These are phyloP conservation scores for Panus rudis DNA, from an alignment of 768 basidiomycete genomes.

Conservation along the genomic window DNA sequence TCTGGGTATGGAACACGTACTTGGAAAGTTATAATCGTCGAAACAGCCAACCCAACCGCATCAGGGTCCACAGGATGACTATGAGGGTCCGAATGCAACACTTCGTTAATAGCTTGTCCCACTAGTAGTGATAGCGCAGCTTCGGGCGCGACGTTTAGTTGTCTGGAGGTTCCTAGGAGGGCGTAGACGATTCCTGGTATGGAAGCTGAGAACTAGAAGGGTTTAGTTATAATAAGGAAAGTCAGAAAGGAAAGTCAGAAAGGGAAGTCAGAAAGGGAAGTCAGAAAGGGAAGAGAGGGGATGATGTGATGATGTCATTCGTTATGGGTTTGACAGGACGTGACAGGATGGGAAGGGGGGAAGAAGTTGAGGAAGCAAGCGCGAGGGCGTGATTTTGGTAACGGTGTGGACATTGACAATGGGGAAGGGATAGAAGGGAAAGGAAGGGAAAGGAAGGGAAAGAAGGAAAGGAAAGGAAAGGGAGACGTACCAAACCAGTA, in stretches of 20 bases:
- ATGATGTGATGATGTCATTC: too few relatives aligned
- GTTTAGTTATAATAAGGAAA: neutral
- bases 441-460: neutral
- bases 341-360: too few relatives aligned
- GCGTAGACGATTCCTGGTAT: slow-evolving; percentile 88
- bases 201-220: slow-evolving; percentile 68
- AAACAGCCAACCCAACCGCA: slow-evolving; percentile 54
- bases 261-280: slow-evolving; percentile 24
- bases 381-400: too few relatives aligned
- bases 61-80: slow-evolving; percentile 34
- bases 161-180: slow-evolving; percentile 78
- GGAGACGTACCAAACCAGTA: slow-evolving; percentile 75
- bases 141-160: slow-evolving; percentile 82
- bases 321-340: too few relatives aligned
- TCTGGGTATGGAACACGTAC: slow-evolving; percentile 28
- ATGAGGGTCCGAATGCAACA: slow-evolving; percentile 33
- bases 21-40: slow-evolving; percentile 82
- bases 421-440: neutral
- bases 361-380: too few relatives aligned
- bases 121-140: slow-evolving; percentile 82
- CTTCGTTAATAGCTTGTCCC: slow-evolving; percentile 77
- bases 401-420: neutral
- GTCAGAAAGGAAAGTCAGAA: neutral
- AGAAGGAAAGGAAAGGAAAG: neutral
- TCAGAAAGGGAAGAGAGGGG: neutral